Evolutionary conservation across 2,329 filamentous ascomycete genomes (phyloP).

Genomic region (Mariannaea sp.): DNA sequence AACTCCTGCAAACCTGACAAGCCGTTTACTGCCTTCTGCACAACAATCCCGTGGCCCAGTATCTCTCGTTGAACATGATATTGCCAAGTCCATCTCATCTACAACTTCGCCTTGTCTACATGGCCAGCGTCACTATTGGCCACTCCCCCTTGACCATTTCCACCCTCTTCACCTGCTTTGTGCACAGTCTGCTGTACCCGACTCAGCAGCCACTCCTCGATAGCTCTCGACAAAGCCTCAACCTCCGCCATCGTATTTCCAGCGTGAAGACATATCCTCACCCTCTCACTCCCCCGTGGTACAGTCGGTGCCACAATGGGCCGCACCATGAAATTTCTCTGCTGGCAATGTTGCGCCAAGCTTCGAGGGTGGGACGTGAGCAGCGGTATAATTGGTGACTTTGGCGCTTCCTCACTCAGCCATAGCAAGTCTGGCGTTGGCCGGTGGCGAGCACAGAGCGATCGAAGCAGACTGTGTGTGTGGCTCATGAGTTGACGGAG

Average conservation of each 20-base stretch:
- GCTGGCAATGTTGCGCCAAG: conserved; percentile 64
- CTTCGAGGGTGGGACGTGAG: conserved; percentile 62
- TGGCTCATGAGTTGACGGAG: conserved; percentile 42
- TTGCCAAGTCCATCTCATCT: no score
- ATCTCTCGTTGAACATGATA: no score
- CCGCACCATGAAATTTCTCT: conserved; percentile 62
- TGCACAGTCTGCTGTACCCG: neutral
- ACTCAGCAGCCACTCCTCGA: conserved; percentile 51
- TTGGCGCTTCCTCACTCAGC: conserved; percentile 45
- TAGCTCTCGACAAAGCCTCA: conserved; percentile 53
- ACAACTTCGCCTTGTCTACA: neutral
- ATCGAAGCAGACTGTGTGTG: conserved; percentile 52
- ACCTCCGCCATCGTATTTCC: conserved; percentile 65
- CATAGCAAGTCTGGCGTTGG: conserved; percentile 40
- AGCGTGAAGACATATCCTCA: conserved; percentile 71
- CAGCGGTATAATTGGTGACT: conserved; percentile 68
- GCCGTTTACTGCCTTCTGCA: no score
- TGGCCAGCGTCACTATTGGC: neutral
- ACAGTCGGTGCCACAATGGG: conserved; percentile 73
- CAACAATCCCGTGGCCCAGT: no score
- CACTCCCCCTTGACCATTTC: neutral
- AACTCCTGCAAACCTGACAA: no score
- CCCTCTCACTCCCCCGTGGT: conserved; percentile 63
- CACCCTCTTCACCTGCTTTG: no score
- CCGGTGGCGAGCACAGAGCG: conserved; percentile 37